Evolutionary conservation across 2,329 filamentous ascomycete genomes (phyloP).

Genomic region (Magnaporthiopsis incrustans): DNA sequence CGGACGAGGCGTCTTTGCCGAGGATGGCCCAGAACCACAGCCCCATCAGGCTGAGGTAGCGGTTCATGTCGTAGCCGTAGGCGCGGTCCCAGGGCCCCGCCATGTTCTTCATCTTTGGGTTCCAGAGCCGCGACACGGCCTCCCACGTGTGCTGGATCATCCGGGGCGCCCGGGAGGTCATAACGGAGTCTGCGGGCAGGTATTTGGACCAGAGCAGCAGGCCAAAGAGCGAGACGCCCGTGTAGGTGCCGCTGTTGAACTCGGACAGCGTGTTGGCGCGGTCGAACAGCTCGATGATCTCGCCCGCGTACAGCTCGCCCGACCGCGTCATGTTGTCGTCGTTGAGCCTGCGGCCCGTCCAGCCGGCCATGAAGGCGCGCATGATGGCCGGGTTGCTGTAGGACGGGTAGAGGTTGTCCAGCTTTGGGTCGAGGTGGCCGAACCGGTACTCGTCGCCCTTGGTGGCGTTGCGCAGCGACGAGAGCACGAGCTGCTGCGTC

Average conservation of each 20-base stretch:
- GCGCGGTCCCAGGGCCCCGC: constrained; percentile 57
- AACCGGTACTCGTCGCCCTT: constrained; percentile 54
- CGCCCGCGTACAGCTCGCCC: constrained; percentile 46
- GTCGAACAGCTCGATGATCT: constrained; percentile 49
- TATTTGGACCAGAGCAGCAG: constrained; percentile 52
- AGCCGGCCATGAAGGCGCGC: constrained; percentile 53
- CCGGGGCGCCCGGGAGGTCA: constrained; percentile 39
- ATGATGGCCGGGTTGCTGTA: constrained; percentile 35
- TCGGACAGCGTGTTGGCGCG: constrained; percentile 49
- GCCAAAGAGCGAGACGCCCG: constrained; percentile 51
- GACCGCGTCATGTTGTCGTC: constrained; percentile 51
- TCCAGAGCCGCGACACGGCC: constrained; percentile 43
- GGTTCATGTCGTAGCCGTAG: constrained; percentile 58
- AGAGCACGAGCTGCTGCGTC: constrained; percentile 36
- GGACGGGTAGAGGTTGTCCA: constrained; percentile 53
- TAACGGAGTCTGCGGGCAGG: constrained; percentile 40
- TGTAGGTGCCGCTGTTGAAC: constrained; percentile 56
- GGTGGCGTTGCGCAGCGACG: constrained; percentile 45
- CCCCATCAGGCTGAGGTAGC: constrained; percentile 49
- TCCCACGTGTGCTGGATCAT: constrained; percentile 49
- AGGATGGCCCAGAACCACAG: constrained; percentile 51
- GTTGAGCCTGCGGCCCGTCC: constrained; percentile 44
- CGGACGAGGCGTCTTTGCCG: constrained; percentile 35
- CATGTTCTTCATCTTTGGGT: constrained; percentile 50
- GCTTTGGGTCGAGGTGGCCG: constrained; percentile 40